These are phyloP conservation scores for Citrus trifoliata DNA, from an alignment of 345 rosid species.

Conservation along the genomic window DNA sequence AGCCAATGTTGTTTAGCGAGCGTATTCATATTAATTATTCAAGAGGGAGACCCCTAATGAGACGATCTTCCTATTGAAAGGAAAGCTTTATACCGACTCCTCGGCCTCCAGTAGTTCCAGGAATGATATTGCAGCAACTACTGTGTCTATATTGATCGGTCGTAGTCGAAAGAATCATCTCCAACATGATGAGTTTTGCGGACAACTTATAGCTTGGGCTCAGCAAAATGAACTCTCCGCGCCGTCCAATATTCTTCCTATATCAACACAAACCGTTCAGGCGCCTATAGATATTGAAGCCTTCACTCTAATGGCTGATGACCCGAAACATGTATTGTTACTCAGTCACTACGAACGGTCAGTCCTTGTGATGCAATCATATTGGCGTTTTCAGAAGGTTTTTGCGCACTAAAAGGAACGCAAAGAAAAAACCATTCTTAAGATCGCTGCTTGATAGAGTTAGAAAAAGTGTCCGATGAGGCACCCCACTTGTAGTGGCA, in stretches of 20 bases:
- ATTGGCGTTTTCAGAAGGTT: not conserved
- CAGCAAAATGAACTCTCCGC: not conserved
- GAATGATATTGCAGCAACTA: not conserved
- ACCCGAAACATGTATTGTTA: not conserved
- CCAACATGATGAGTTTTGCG: not conserved
- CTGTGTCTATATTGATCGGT: not conserved
- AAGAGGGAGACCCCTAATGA: conserved; percentile 52
- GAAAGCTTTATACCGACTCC: not conserved
- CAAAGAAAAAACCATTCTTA: not conserved
- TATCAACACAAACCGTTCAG: not conserved
- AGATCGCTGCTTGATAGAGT: not conserved
- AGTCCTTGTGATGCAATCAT: not conserved
- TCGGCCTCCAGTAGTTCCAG: too few species aligned
- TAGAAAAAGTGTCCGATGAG: too few species aligned
- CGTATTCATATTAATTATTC: conserved; percentile 22
- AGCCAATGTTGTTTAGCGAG: conserved; percentile 41
- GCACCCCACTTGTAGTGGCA: too few species aligned
- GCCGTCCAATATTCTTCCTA: not conserved
- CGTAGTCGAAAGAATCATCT: not conserved
- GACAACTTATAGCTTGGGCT: not conserved
- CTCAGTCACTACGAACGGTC: not conserved
- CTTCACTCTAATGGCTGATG: not conserved
- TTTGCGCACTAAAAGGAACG: not conserved
- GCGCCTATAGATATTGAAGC: not conserved
- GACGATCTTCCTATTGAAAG: not conserved